These are phyloP conservation scores for Phytophthora podocarpi DNA, from an alignment of 352 stramenopile species.

Conservation along the genomic window DNA sequence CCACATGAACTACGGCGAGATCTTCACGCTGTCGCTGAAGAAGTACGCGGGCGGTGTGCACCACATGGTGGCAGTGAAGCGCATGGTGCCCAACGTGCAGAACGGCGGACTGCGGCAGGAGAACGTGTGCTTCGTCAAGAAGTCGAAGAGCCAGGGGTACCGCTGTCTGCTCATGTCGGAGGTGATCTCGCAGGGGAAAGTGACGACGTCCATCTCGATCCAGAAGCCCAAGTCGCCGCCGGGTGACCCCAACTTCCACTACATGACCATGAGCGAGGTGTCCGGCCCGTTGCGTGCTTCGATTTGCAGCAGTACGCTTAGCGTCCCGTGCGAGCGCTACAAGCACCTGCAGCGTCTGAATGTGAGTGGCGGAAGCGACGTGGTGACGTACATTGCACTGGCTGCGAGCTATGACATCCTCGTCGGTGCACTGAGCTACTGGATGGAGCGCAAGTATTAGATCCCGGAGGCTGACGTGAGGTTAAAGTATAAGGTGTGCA, in stretches of 20 bases:
- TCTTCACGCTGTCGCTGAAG: conserved; percentile 71
- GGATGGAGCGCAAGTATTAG: conserved; percentile 70
- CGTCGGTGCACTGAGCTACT: conserved; percentile 68
- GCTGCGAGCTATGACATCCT: conserved; percentile 83
- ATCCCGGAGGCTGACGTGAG: conserved; percentile 16
- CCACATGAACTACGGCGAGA: conserved; percentile 58
- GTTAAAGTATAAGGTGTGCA: conserved; percentile 23
- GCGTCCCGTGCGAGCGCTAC: conserved; percentile 62
- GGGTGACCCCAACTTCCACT: conserved; percentile 64
- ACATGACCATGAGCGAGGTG: conserved; percentile 82
- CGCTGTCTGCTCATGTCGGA: conserved; percentile 82
- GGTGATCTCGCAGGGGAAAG: conserved; percentile 79
- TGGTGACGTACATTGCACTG: conserved; percentile 72
- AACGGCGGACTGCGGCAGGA: conserved; percentile 67
- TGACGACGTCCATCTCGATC: conserved; percentile 77
- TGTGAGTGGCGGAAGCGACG: conserved; percentile 74
- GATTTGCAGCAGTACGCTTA: conserved; percentile 79
- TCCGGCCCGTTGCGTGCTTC: conserved; percentile 59
- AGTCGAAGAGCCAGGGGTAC: conserved; percentile 70
- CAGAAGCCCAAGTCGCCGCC: conserved; percentile 57
- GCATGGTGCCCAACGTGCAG: conserved; percentile 54
- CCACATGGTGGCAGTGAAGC: conserved; percentile 80
- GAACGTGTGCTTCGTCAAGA: conserved; percentile 83
- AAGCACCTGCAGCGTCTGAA: conserved; percentile 81
- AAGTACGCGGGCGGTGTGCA: conserved; percentile 75